Evolutionary conservation across 495 filamentous ascomycete species (phyloP), one percentile per base, ranked within the genome.

Genomic region (Aspergillus steynii): DNA sequence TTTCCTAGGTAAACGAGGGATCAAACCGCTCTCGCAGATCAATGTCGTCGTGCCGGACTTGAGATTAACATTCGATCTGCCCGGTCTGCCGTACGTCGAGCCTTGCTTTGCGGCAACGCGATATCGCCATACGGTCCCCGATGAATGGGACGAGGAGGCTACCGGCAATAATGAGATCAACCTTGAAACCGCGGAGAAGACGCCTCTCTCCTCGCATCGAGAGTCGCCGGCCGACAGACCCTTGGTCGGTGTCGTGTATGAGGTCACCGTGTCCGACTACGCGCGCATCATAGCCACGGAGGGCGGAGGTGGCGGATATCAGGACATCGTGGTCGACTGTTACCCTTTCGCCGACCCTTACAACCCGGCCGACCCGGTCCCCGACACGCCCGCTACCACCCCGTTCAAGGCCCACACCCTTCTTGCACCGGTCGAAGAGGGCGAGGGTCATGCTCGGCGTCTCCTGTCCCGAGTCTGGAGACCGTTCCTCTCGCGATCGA

Each of bases 171-270:
- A 66, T 20, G 49, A 26, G 3, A 10, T 29, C 6, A 58, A 70
- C 0, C 50, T 34, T 28, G 50, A 77, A 2, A 50, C 77, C 29
- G 63, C 61, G 14, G 68, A 77, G 62, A 77, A 74, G 58, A 51
- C 60, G 10, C 62, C 61, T n/a, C 65, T 81, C 63, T n/a, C 74
- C 25, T 58, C 52, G 15, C 29, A 53, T 2, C 62, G 75, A 56
- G 77, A 81, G 67, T 74, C 76, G 50, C 77, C 68, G 29, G 93
- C 92, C 90, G 74, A 83, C 61, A 91, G 90, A 62, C 90, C 91
- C 20, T 82, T 99, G 10, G 82, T 97, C 50, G 95, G 95, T 49
- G 90, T 96, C 26, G 95, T 97, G 37, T 99, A 99, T 80, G 92
- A 97, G 76, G 88, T 98, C 29, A 95, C 92, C 2, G 71, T 77